Percentiles rank a stretch among this genome's conserved stretches.
Conservation (phyloP, 768 basidiomycete genomes). For the Tricholoma bakamatsutake region DNA sequence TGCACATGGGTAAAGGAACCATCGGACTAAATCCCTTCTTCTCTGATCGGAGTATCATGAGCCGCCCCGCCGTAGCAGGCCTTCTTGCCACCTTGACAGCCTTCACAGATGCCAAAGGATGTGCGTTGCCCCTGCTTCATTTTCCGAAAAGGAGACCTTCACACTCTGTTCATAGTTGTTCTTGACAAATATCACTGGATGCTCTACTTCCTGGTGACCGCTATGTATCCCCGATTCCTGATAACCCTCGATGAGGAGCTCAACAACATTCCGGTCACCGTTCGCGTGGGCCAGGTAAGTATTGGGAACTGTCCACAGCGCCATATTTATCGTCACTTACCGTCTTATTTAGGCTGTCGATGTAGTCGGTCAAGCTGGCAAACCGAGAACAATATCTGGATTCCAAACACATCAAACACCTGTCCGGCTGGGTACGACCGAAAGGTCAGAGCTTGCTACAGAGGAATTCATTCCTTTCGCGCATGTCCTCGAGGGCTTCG, state of each 20-base stretch:
- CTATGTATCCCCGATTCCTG: slow-evolving; percentile 98
- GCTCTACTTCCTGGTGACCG: slow-evolving; percentile 91
- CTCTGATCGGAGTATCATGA: slow-evolving; percentile 87
- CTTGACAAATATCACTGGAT: slow-evolving; percentile 98
- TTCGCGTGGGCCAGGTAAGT: slow-evolving; percentile 86
- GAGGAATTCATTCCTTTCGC: slow-evolving; percentile 94
- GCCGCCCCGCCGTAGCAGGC: slow-evolving; percentile 83
- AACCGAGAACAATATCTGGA: slow-evolving; percentile 91
- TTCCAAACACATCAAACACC: slow-evolving; percentile 99
- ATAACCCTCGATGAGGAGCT: slow-evolving; percentile 95
- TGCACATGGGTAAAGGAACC: slow-evolving; percentile 99
- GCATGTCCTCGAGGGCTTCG: slow-evolving; percentile 88
- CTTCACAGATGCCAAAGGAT: slow-evolving; percentile 90
- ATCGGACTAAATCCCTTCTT: slow-evolving; percentile 97
- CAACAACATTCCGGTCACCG: slow-evolving; percentile 79
- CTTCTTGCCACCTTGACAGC: slow-evolving; percentile 82
- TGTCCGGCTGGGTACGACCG: slow-evolving; percentile 90
- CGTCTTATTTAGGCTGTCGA: slow-evolving; percentile 70
- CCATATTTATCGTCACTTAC: slow-evolving; percentile 2
- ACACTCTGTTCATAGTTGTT: slow-evolving; percentile 51
- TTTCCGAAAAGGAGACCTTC: background rate
- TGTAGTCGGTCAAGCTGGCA: slow-evolving; percentile 96
- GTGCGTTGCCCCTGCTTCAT: slow-evolving; percentile 45
- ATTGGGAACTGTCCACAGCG: background rate
- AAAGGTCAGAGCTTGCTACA: slow-evolving; percentile 92